Evolutionary conservation across 345 rosid genomes (phyloP).

Genomic region (Citrus unshiu): DNA sequence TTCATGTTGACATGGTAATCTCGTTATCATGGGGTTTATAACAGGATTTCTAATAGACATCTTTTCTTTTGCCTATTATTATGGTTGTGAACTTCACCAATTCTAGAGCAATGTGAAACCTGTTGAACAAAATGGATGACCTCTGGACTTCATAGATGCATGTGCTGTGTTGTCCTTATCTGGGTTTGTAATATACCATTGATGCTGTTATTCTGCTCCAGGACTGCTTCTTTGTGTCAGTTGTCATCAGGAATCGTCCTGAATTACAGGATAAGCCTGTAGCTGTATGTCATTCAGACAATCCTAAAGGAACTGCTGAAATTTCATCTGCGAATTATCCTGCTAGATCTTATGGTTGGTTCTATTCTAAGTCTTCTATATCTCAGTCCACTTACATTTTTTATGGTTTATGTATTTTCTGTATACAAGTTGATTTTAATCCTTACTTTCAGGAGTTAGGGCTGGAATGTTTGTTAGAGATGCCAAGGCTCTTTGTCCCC

Average conservation of each 20-base stretch:
- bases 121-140: background rate
- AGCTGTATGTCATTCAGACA: slow-evolving; percentile 91
- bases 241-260: slow-evolving; percentile 68
- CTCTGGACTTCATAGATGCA: background rate
- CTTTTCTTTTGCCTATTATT: background rate
- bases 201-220: slow-evolving; percentile 37
- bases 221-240: slow-evolving; percentile 96
- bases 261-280: slow-evolving; percentile 79
- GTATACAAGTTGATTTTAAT: slow-evolving; percentile 7
- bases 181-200: slow-evolving; percentile 7
- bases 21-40: slow-evolving; percentile 8
- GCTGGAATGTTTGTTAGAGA: slow-evolving; percentile 96
- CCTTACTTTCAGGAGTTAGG: slow-evolving; percentile 50
- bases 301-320: slow-evolving; percentile 94
- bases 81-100: background rate
- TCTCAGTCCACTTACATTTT: slow-evolving; percentile 12
- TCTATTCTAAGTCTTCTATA: slow-evolving; percentile 20
- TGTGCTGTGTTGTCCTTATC: background rate
- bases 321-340: slow-evolving; percentile 96
- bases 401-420: slow-evolving; percentile 6
- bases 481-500: slow-evolving; percentile 89
- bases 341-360: slow-evolving; percentile 84
- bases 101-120: background rate
- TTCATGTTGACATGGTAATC: slow-evolving; percentile 91
- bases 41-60: background rate